Conservation (phyloP, 768 basidiomycete genomes). For the Kwoniella pini region DNA sequence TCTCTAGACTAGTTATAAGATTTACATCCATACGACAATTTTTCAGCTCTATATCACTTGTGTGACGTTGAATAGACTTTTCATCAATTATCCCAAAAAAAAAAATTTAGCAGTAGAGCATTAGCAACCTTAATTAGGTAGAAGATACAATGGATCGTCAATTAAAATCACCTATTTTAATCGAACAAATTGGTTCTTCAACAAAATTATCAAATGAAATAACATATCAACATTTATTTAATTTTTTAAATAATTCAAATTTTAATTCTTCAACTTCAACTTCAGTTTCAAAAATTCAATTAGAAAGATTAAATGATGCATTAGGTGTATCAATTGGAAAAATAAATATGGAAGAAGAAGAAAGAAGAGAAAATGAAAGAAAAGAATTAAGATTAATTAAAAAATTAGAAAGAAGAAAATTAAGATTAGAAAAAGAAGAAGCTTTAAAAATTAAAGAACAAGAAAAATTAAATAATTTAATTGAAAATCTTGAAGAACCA, state of each 20-base stretch:
- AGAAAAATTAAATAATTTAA: slow-evolving; percentile 24
- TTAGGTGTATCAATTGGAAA: slow-evolving; percentile 44
- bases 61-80: no score
- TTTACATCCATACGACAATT: no score
- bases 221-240: slow-evolving; percentile 28
- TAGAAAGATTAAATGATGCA: slow-evolving; percentile 46
- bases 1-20: no score
- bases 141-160: slow-evolving; percentile 39
- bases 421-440: slow-evolving; percentile 22
- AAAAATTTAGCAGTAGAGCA: no score
- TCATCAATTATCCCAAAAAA: no score
- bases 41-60: no score
- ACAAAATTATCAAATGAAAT: slow-evolving; percentile 18
- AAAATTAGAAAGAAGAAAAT: slow-evolving; percentile 29
- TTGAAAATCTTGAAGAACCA: slow-evolving; percentile 22
- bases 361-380: slow-evolving; percentile 31
- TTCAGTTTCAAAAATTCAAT: slow-evolving; percentile 31
- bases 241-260: slow-evolving; percentile 22
- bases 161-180: slow-evolving; percentile 37
- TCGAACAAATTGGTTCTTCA: slow-evolving; percentile 28
- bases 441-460: neutral
- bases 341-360: slow-evolving; percentile 31
- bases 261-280: slow-evolving; percentile 25
- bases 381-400: slow-evolving; percentile 11
- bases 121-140: no score